These are phyloP conservation scores for Sabuloglossum arenarium DNA, from an alignment of 495 filamentous ascomycete genomes.

Conservation along the genomic window DNA sequence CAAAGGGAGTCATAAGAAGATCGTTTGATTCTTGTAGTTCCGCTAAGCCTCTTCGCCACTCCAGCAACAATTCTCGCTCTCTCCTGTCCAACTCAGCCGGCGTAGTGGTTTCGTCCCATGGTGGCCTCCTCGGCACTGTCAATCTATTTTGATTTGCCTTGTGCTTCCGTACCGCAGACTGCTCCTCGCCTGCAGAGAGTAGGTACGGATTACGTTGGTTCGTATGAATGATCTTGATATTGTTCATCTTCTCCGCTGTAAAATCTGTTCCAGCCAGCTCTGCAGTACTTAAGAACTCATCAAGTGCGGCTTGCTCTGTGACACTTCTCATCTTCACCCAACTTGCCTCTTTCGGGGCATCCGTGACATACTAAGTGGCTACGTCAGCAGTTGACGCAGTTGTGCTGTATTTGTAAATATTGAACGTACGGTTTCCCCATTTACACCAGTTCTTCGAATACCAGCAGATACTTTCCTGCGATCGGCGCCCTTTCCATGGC, in stretches of 20 bases:
- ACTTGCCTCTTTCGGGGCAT: conserved; percentile 44
- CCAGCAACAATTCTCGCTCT: conserved; percentile 63
- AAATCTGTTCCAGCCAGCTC: conserved; percentile 96
- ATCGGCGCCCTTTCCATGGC: conserved; percentile 63
- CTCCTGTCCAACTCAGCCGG: conserved; percentile 54
- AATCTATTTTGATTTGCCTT: conserved; percentile 51
- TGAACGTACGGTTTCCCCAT: conserved; percentile 26
- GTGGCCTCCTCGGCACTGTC: conserved; percentile 76
- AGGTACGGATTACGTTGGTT: conserved; percentile 93
- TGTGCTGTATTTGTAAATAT: background rate
- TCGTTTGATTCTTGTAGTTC: conserved; percentile 86
- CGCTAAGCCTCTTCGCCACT: conserved; percentile 80
- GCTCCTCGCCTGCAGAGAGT: conserved; percentile 72
- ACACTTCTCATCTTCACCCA: conserved; percentile 97
- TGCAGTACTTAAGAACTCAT: conserved; percentile 69
- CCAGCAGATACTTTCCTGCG: conserved; percentile 35
- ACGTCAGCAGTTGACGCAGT: conserved; percentile 1
- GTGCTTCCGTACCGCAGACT: conserved; percentile 56
- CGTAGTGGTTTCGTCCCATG: conserved; percentile 73
- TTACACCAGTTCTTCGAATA: conserved; percentile 37
- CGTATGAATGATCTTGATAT: conserved; percentile 91
- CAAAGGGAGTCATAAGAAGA: conserved; percentile 93
- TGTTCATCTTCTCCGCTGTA: conserved; percentile 95
- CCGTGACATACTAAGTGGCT: conserved; percentile 39
- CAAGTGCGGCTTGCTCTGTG: conserved; percentile 89